These are phyloP conservation scores for Punctularia strigosozonata DNA, from an alignment of 768 basidiomycete species.

Conservation along the genomic window DNA sequence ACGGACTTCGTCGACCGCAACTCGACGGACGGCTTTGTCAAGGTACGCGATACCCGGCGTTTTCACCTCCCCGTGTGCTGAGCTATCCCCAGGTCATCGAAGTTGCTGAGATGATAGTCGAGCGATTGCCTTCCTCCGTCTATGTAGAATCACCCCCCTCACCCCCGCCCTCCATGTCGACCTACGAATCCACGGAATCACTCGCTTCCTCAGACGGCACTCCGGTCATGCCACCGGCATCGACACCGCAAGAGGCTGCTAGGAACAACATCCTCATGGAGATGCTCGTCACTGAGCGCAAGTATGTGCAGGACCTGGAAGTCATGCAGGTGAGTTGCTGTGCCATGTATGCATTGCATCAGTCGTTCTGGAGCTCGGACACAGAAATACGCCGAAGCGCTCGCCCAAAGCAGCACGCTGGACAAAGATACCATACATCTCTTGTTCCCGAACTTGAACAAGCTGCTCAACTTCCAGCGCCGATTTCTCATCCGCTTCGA, in stretches of 20 bases:
- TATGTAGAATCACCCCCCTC: conserved; percentile 49
- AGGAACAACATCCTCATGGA: conserved; percentile 77
- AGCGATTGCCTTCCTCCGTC: conserved; percentile 55
- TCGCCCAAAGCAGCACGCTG: conserved; percentile 74
- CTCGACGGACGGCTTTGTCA: conserved; percentile 90
- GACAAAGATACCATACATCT: conserved; percentile 93
- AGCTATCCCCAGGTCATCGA: conserved; percentile 57
- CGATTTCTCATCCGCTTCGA: conserved; percentile 87
- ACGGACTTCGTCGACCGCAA: conserved; percentile 85
- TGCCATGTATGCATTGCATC: conserved; percentile 2
- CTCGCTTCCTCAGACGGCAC: no score
- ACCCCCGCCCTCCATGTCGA: conserved; percentile 41
- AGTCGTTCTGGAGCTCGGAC: neutral
- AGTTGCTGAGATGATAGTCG: conserved; percentile 77
- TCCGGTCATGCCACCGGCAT: conserved; percentile 26
- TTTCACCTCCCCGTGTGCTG: conserved; percentile 3
- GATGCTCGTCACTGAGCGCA: conserved; percentile 89
- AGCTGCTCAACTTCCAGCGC: conserved; percentile 92
- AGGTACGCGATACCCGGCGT: conserved; percentile 40
- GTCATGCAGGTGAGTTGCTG: conserved; percentile 73
- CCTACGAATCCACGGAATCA: conserved; percentile 52
- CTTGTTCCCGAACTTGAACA: conserved; percentile 90
- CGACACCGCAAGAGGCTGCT: conserved; percentile 48
- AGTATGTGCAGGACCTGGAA: conserved; percentile 94
- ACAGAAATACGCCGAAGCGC: conserved; percentile 81